phyloP scores from a whole-genome alignment of 768 basidiomycete species.

The Pulveroboletus ravenelii region DNA sequence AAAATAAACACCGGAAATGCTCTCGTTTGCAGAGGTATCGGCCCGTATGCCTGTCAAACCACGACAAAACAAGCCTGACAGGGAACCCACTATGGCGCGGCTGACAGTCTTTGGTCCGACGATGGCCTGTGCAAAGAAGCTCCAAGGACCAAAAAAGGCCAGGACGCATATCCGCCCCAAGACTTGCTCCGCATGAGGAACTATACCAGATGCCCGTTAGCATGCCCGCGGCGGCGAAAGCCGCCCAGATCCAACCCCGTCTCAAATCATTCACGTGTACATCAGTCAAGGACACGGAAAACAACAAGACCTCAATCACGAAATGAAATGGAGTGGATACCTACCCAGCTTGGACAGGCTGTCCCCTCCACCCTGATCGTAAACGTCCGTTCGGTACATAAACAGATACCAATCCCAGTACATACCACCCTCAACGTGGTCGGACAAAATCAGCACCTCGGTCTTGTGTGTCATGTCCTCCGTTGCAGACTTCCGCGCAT shows the following conservation, averaged over 20 bases:
- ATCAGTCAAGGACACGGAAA: neutral
- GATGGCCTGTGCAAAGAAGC: constrained; percentile 61
- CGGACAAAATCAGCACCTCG: constrained; percentile 42
- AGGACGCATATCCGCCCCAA: neutral
- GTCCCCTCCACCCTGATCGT: constrained; percentile 47
- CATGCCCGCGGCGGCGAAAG: constrained; percentile 59
- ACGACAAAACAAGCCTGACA: neutral
- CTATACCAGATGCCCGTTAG: constrained; percentile 53
- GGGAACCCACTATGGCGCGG: constrained; percentile 34
- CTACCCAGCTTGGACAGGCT: constrained; percentile 41
- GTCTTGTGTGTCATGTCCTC: constrained; percentile 48
- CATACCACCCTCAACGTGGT: constrained; percentile 55
- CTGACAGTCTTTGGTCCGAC: constrained; percentile 51
- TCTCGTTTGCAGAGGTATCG: constrained; percentile 9
- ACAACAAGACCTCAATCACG: neutral
- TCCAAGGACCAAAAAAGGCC: constrained; percentile 18
- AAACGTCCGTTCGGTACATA: constrained; percentile 57
- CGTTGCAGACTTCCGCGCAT: constrained; percentile 47
- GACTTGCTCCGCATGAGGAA: constrained; percentile 42
- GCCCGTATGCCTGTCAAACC: neutral
- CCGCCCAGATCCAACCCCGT: constrained; percentile 32
- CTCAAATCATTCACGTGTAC: constrained; percentile 24
- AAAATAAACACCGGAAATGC: constrained; percentile 6
- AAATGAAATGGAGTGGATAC: constrained; percentile 7
- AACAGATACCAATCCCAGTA: constrained; percentile 60